Evolutionary conservation across 192 early-diverging fungal genomes (phyloP), one percentile per base, ranked within the genome.

Genomic region (Kickxella alabastrina): DNA sequence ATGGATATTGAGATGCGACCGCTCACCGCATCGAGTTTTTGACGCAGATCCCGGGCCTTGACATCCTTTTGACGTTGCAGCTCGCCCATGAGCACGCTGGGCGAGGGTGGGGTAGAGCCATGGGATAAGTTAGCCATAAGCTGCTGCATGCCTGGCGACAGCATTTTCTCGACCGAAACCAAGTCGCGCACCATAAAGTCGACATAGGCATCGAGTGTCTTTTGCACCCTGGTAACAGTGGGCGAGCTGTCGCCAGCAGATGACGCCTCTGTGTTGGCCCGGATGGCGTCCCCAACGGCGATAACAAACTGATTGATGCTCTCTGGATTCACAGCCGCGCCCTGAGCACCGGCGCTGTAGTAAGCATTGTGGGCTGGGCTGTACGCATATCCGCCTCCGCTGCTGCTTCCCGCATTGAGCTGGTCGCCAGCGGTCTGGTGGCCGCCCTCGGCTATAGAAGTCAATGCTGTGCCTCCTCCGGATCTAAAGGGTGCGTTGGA

Each of bases 141-240:
- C 51, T 47, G 59, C 55, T 63, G 71, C 63, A 75, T 63, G 21
- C 55, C 71, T 6, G 71, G 55, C 35, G 71, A 62, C 12, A 67
- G 60, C 55, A 67, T 63, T 22, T 39, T 46, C 10, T 66, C 59
- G 29, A 63, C 59, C 2, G 64, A 52, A 4, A 75, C 64, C 32
- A 75, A 25, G 29, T 75, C 71, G 36, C 71, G 63, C 22, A 75
- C 59, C 59, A 67, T 67, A 56, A 67, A 75, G 47, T 58, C 59
- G 15, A 63, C 52, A 38, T 64, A 68, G 7, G 71, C 71, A 28
- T 35, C 44, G 42, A 68, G 44, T 31, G 69, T 48, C 26, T 46
- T 54, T 37, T 57, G 62, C n/a, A n/a, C n/a, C n/a, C n/a, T n/a
- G n/a, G n/a, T n/a, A n/a, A n/a, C n/a, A 3, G 57, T 32, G 21